These are phyloP conservation scores for Trichosporon faecale DNA, from an alignment of 1,284 basidiomycete species.

Conservation along the genomic window DNA sequence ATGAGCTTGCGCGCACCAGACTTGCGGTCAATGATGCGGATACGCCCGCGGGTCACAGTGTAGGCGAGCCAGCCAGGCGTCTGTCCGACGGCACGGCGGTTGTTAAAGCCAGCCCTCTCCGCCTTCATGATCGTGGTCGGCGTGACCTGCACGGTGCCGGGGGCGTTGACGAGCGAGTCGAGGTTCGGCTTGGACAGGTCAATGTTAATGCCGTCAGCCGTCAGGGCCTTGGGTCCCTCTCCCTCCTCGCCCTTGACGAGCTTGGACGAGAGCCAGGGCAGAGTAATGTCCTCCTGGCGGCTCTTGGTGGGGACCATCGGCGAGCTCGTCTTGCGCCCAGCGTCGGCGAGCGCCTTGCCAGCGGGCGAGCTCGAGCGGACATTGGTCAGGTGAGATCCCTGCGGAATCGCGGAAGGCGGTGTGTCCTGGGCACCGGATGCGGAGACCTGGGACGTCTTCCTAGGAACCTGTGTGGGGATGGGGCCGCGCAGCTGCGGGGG, in stretches of 20 bases:
- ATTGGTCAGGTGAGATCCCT: neutral
- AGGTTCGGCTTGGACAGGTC: conserved; percentile 38
- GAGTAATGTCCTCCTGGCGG: conserved; percentile 9
- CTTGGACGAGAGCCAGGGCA: conserved; percentile 26
- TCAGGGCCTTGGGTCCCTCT: conserved; percentile 23
- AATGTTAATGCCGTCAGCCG: conserved; percentile 28
- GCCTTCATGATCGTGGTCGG: conserved; percentile 39
- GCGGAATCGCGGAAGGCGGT: conserved; percentile 8
- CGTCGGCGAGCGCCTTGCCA: neutral
- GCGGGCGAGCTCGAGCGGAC: neutral
- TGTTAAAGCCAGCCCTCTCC: conserved; percentile 26
- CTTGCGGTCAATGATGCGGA: conserved; percentile 38
- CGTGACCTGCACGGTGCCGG: conserved; percentile 28
- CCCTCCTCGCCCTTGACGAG: conserved; percentile 22
- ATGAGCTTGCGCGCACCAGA: conserved; percentile 39
- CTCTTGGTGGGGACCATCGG: neutral
- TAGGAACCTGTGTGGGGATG: neutral
- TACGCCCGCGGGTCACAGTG: conserved; percentile 35
- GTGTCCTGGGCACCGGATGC: neutral
- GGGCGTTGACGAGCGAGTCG: conserved; percentile 29
- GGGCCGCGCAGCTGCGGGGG: conserved; percentile 8
- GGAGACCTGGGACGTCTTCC: neutral
- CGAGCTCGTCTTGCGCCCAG: neutral
- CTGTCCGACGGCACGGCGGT: conserved; percentile 36
- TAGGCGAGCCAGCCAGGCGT: conserved; percentile 42